These are phyloP conservation scores for Lactarius pseudohatsudake DNA, from an alignment of 768 basidiomycete species.

Conservation along the genomic window DNA sequence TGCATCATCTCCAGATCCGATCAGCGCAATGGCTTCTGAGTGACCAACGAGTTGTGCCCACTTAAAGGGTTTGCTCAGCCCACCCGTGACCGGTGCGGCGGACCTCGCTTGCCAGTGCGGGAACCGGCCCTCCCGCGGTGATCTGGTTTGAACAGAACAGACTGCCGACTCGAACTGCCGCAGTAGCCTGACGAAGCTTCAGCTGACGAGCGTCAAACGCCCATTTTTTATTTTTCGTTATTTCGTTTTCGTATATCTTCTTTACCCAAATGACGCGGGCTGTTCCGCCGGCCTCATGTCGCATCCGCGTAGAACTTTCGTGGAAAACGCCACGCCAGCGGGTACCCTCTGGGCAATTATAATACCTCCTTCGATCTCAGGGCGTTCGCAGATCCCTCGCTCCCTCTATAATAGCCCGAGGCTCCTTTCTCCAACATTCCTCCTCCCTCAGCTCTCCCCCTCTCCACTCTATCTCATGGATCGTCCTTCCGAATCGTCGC, in stretches of 20 bases:
- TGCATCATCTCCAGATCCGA: slow-evolving; percentile 28
- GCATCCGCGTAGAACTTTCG: slow-evolving; percentile 22
- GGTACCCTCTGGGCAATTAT: slow-evolving; percentile 23
- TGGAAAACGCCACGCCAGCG: slow-evolving; percentile 31
- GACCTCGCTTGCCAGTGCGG: slow-evolving; percentile 19
- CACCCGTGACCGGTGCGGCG: slow-evolving; percentile 9
- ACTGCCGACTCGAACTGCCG: slow-evolving; percentile 18
- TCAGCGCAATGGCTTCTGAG: slow-evolving; percentile 20
- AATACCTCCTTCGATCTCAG: slow-evolving; percentile 23
- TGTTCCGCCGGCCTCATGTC: slow-evolving; percentile 28
- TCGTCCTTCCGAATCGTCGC: slow-evolving; percentile 19
- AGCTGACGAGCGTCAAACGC: slow-evolving; percentile 14
- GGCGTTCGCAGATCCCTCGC: slow-evolving; percentile 28
- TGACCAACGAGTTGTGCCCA: slow-evolving; percentile 3
- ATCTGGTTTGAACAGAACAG: slow-evolving; percentile 7
- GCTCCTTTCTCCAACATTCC: neutral
- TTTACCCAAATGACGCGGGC: slow-evolving; percentile 26
- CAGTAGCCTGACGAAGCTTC: neutral
- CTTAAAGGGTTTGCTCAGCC: neutral
- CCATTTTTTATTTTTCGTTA: neutral
- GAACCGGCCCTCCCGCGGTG: slow-evolving; percentile 7
- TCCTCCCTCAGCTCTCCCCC: slow-evolving; percentile 1
- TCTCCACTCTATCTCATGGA: slow-evolving; percentile 17
- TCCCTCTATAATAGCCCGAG: slow-evolving; percentile 27
- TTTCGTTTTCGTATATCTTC: slow-evolving; percentile 18